These are phyloP conservation scores for Fabrea salina DNA, from an alignment of 169 alveolate genomes.

Conservation along the genomic window DNA sequence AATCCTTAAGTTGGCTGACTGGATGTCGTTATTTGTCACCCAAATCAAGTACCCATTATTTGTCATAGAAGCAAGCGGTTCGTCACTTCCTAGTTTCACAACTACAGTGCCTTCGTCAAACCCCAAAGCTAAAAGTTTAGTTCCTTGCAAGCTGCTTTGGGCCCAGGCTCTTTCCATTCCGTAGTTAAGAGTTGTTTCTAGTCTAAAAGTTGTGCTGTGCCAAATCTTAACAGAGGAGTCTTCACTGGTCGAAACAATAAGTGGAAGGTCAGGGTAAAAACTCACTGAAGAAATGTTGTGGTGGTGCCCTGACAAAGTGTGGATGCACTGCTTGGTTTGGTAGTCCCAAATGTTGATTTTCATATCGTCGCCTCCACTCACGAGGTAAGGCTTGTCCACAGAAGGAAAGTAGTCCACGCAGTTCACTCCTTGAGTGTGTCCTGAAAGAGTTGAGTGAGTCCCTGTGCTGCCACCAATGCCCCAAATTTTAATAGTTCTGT, in stretches of 20 bases:
- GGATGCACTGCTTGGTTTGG: slow-evolving; percentile 96
- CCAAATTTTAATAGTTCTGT: slow-evolving; percentile 94
- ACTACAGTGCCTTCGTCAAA: slow-evolving; percentile 91
- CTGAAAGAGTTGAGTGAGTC: slow-evolving; percentile 94
- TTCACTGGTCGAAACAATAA: slow-evolving; percentile 94
- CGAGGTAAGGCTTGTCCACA: slow-evolving; percentile 92
- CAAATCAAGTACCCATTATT: slow-evolving; percentile 40
- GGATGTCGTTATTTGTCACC: slow-evolving; percentile 32
- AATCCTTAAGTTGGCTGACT: slow-evolving; percentile 41
- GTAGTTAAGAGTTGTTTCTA: slow-evolving; percentile 92
- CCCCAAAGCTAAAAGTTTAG: slow-evolving; percentile 81
- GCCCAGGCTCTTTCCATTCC: slow-evolving; percentile 95
- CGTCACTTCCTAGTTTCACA: slow-evolving; percentile 94
- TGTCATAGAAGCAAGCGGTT: slow-evolving; percentile 93
- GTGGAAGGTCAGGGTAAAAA: slow-evolving; percentile 93
- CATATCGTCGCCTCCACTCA: slow-evolving; percentile 96
- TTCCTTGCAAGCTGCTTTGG: slow-evolving; percentile 70
- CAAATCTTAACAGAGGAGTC: slow-evolving; percentile 95
- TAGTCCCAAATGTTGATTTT: slow-evolving; percentile 98
- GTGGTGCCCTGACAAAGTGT: slow-evolving; percentile 93
- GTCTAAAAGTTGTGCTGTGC: slow-evolving; percentile 92
- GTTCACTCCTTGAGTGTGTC: slow-evolving; percentile 98
- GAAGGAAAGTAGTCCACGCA: slow-evolving; percentile 89
- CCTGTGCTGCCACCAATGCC: slow-evolving; percentile 80
- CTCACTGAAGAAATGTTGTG: slow-evolving; percentile 90